Evolutionary conservation across 1,139 yeast genomes (phyloP).

Genomic region (Zygosaccharomyces pseudobailii): DNA sequence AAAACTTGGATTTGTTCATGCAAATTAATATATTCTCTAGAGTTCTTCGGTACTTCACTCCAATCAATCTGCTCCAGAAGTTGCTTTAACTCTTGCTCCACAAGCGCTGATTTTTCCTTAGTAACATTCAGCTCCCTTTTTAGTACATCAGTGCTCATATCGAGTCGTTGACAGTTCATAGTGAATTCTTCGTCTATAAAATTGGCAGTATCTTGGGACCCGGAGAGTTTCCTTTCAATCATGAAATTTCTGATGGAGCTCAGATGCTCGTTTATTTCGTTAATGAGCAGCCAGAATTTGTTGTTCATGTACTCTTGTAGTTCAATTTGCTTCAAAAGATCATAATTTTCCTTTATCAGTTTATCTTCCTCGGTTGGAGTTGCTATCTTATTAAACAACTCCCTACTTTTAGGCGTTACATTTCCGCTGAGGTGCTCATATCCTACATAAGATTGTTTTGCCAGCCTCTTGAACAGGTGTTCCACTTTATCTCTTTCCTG

Average conservation of each 20-base stretch:
- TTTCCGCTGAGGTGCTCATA: conserved; percentile 23
- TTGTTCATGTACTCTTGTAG: conserved; percentile 29
- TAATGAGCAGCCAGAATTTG: conserved; percentile 24
- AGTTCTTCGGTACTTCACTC: conserved; percentile 17
- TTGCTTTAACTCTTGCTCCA: conserved; percentile 15
- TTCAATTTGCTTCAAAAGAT: conserved; percentile 28
- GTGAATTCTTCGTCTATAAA: conserved; percentile 9
- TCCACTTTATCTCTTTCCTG: conserved; percentile 25
- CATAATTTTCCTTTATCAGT: conserved; percentile 26
- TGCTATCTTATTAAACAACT: conserved; percentile 11
- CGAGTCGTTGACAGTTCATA: conserved; percentile 15
- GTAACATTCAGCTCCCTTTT: conserved; percentile 10
- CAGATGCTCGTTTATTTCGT: conserved; percentile 28
- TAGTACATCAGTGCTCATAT: conserved; percentile 12
- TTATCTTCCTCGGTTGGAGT: conserved; percentile 15
- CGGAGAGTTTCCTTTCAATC: conserved; percentile 24
- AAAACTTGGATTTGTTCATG: conserved; percentile 11
- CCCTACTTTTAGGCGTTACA: conserved; percentile 13
- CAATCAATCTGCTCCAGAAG: conserved; percentile 20
- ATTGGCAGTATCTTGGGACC: conserved; percentile 9
- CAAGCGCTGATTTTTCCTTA: conserved; percentile 12
- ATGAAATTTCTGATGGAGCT: conserved; percentile 29
- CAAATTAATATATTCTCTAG: conserved; percentile 13
- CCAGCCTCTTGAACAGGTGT: conserved; percentile 25
- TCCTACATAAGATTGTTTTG: conserved; percentile 28